Evolutionary conservation across 768 basidiomycete genomes (phyloP), one percentile per base, ranked within the genome.

Genomic region (Phylloporus scabripes): DNA sequence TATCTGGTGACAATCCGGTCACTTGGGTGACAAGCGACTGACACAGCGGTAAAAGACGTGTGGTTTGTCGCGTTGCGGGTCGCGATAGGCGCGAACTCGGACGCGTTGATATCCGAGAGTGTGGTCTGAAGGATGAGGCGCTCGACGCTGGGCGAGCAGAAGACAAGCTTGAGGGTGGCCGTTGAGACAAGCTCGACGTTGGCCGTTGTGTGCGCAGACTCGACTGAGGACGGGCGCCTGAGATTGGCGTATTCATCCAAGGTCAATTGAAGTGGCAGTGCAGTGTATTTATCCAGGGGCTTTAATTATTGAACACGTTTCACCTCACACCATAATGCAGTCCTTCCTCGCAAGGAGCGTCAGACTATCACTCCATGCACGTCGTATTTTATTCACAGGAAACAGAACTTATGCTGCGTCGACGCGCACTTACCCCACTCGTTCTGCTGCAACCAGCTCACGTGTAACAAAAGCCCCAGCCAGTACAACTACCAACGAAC

Each of bases 1-100:
- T 50, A 2, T 75, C 73, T n/a, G 74, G 64, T 3, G 66, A 65
- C 28, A 86, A 59, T 7, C 77, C 78, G 4, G 76, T 78, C 7
- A 84, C 54, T 36, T 83, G 80, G 4, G 68, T 67, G 46, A 77
- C 80, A 17, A 90, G 70, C 0, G 70, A 62, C 48, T 83, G 80
- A 47, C 74, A 77, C 34, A 77, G 60, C 1, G 82, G 78, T 2
- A 77, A 55, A 9, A 87, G 64, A 17, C 80, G 76, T 6, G 80
- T 72, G 4, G 70, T 56, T 39, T 76, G 75, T 38, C 72, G 66
- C 14, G 79, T 78, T 2, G 78, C 69, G 34, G 79, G 76, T 24
- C 80, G 74, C 26, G 81, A 79, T 3, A 71, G 64, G 61, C 50
- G 78, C 57, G 72, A 78, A 55, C 62, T 60, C 26, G 72, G 72